Conservation (phyloP, 192 early-diverging fungal species). For the Backusella macrospora region DNA sequence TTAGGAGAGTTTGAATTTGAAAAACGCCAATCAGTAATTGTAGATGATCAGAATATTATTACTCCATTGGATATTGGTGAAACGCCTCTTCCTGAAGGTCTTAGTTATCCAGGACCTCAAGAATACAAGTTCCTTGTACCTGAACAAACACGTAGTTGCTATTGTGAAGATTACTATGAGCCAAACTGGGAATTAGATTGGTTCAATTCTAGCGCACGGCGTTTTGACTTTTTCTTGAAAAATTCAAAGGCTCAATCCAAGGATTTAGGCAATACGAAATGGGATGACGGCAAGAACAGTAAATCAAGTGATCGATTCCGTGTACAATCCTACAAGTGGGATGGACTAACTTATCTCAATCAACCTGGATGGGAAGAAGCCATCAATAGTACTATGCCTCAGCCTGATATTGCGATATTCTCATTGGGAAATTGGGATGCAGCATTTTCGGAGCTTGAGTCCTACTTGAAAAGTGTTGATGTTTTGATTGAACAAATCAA, state of each 20-base stretch:
- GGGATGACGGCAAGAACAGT: neutral
- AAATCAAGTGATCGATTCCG: neutral
- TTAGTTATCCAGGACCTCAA: neutral
- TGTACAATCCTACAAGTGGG: constrained; percentile 50
- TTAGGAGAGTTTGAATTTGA: neutral
- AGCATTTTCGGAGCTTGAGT: constrained; percentile 39
- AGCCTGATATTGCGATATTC: constrained; percentile 37
- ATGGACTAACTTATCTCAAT: constrained; percentile 48
- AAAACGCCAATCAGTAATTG: neutral
- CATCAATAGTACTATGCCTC: constrained; percentile 18
- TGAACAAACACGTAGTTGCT: constrained; percentile 28
- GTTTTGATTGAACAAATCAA: constrained; percentile 39
- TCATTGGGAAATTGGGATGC: constrained; percentile 58
- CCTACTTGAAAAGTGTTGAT: constrained; percentile 34
- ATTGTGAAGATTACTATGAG: constrained; percentile 51
- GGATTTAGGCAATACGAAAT: constrained; percentile 15
- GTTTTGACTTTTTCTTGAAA: constrained; percentile 30
- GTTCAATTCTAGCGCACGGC: constrained; percentile 29
- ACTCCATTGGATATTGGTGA: neutral
- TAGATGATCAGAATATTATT: neutral
- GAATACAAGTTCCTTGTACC: constrained; percentile 3
- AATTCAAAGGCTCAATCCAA: constrained; percentile 17
- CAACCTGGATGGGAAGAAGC: constrained; percentile 36
- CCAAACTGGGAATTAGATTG: constrained; percentile 30
- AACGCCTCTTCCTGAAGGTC: neutral